Evolutionary conservation across 371 early-diverging fungal genomes (phyloP).

Genomic region (Rhizomucor pusillus): DNA sequence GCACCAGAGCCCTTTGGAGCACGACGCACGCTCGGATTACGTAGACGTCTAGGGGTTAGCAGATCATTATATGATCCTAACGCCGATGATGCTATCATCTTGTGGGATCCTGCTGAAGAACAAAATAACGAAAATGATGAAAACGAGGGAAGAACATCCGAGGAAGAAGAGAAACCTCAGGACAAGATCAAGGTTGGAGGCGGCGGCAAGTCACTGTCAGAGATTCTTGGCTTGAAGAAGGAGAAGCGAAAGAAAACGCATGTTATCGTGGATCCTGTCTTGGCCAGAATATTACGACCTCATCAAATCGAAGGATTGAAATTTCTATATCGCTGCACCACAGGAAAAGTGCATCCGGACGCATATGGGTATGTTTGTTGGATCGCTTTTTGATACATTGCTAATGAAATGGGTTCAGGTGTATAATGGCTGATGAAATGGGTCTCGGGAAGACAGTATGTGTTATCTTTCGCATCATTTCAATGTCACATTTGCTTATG

Average conservation of each 20-base stretch:
- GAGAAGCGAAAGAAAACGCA: slow-evolving; percentile 51
- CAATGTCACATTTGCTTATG: no score
- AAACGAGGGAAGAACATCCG: slow-evolving; percentile 15
- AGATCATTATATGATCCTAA: slow-evolving; percentile 85
- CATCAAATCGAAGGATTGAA: slow-evolving; percentile 93
- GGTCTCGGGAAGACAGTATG: slow-evolving; percentile 93
- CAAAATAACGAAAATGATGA: slow-evolving; percentile 38
- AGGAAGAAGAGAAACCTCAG: slow-evolving; percentile 31
- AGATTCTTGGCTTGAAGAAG: slow-evolving; percentile 54
- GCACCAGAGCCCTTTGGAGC: slow-evolving; percentile 6
- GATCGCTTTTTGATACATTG: background rate
- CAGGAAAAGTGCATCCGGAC: slow-evolving; percentile 66
- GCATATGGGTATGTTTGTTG: slow-evolving; percentile 45
- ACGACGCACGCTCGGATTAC: slow-evolving; percentile 60
- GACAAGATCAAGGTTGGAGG: slow-evolving; percentile 7
- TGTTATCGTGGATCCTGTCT: slow-evolving; percentile 81
- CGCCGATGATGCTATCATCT: slow-evolving; percentile 80
- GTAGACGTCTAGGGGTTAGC: slow-evolving; percentile 44
- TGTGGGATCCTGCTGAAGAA: slow-evolving; percentile 75
- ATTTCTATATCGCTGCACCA: slow-evolving; percentile 91
- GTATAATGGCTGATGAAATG: slow-evolving; percentile 99
- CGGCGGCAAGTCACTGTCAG: slow-evolving; percentile 38
- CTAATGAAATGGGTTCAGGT: slow-evolving; percentile 45
- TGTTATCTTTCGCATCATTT: no score
- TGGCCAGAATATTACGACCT: slow-evolving; percentile 84